phyloP scores from a whole-genome alignment of 2,329 filamentous ascomycete species.

The Cryphonectria carpinicola region DNA sequence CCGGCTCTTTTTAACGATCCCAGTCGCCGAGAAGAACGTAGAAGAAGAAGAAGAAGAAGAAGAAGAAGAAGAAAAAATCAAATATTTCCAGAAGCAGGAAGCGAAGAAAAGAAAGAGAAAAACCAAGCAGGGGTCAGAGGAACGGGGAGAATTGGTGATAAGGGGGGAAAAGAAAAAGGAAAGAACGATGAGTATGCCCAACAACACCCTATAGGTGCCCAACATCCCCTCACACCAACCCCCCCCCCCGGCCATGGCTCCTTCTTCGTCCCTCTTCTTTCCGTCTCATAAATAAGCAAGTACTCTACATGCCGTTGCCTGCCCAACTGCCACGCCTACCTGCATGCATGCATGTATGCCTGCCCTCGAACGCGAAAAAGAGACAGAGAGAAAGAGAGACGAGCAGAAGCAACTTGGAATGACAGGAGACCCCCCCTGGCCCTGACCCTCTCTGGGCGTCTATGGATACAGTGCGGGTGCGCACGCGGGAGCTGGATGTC shows the following conservation, averaged over 20 bases:
- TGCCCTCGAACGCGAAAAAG: background rate
- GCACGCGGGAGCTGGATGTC: background rate
- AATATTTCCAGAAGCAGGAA: background rate
- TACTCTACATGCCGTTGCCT: background rate
- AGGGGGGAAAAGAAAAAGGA: background rate
- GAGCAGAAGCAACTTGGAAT: background rate
- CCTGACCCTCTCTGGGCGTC: background rate
- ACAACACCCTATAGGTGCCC: background rate
- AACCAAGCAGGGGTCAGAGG: background rate
- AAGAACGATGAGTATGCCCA: background rate
- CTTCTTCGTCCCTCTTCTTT: background rate
- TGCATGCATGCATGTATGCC: background rate
- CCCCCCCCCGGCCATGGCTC: background rate
- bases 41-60: no score
- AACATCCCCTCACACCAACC: background rate
- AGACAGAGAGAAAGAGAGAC: no score
- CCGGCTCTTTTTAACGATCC: background rate
- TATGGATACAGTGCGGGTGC: background rate
- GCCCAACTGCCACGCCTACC: background rate
- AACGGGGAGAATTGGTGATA: background rate
- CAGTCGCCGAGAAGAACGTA: background rate
- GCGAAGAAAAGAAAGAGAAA: background rate
- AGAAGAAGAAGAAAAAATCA: no score
- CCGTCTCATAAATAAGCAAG: background rate
- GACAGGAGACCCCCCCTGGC: background rate